Base-by-base conservation (phyloP, 306 rosid genomes). In the Pyrus bretschneideri region DNA sequence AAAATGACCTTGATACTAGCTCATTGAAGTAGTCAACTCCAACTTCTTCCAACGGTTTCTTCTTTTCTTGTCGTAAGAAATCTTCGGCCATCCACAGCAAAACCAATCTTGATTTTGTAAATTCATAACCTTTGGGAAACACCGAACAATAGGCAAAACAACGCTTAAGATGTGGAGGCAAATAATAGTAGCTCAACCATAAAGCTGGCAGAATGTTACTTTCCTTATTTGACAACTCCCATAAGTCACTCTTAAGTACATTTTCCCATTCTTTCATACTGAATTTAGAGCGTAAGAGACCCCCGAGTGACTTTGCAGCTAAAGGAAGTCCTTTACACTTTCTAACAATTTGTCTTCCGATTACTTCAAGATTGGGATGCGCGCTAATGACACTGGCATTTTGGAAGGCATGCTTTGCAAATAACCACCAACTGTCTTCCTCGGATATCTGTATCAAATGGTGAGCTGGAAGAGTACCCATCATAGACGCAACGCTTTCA, bases 31-130 rank as follows among this genome's bases (percentile, higher is more conserved):
- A 83, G 15, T 84, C 27, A 10, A 79, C 64, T 11, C 81, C 86
- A 31, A 31, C 46, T 18, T 72, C 76, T 58, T 72, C 76, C 5
- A 15, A 13, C 0, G 33, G n/a, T 70, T 42, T 23, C 29, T 0
- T 15, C n/a, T 22, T 66, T 58, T 22, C 6, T 4, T 65, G 76
- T 52, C 15, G 33, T 6, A 72, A 33, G 13, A 87, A 60, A 22
- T 76, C 80, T 77, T 84, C 83, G 2, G 78, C 88, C 85, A 79
- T 81, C 90, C 90, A 84, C 1, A 79, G 22, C 54, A 66, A 42
- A 61, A 82, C 38, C 45, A 87, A 54, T 3, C 38, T 11, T 42
- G 63, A 66, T 42, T 46, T 86, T 14, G 67, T 4, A 21, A 83
- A 72, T 46, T 12, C 44, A 70, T n/a, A 69, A 38, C 81, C 78